A percentile compares a stretch with the other conserved stretches of the same genome.
These are phyloP conservation scores for Camellia granthamiana DNA, from an alignment of 148 eudicot species.

Conservation along the genomic window DNA sequence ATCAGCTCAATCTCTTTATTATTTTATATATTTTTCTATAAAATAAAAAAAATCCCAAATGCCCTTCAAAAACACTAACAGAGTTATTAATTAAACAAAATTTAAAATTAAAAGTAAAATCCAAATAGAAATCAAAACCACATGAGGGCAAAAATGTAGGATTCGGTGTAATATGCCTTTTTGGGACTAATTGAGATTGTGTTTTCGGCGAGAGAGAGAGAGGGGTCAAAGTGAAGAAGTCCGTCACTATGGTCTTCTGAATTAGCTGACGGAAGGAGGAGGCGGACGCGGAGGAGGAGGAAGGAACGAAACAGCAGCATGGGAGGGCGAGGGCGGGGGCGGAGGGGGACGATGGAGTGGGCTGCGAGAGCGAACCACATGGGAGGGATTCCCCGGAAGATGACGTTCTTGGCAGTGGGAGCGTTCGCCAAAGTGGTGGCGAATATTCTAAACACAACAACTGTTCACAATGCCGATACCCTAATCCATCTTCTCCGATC, in stretches of 20 bases:
- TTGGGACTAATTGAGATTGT: too few species aligned
- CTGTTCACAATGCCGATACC: slow-evolving; percentile 68
- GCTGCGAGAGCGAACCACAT: slow-evolving; percentile 71
- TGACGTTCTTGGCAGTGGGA: slow-evolving; percentile 49
- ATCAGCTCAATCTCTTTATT: too few species aligned
- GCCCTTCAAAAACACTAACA: too few species aligned
- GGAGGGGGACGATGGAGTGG: slow-evolving; percentile 67
- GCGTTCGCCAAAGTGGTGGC: slow-evolving; percentile 59
- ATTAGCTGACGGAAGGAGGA: not conserved
- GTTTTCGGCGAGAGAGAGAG: not conserved
- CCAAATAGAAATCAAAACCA: too few species aligned
- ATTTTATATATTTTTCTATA: too few species aligned
- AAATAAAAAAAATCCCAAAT: too few species aligned
- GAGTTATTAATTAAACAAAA: too few species aligned
- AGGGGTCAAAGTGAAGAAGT: not conserved
- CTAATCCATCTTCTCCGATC: slow-evolving; percentile 57
- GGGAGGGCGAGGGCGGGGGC: slow-evolving; percentile 13
- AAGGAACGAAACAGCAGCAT: not conserved
- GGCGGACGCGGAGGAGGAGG: not conserved
- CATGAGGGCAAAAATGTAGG: too few species aligned
- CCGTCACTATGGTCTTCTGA: not conserved
- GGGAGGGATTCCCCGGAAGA: slow-evolving; percentile 64
- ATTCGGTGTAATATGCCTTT: too few species aligned
- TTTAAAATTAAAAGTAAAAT: too few species aligned
- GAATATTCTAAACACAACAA: slow-evolving; percentile 53